Percentiles rank a stretch among this genome's conserved stretches.
phyloP scores from a whole-genome alignment of 2,329 filamentous ascomycete species.

The Lasiodiplodia gonubiensis region DNA sequence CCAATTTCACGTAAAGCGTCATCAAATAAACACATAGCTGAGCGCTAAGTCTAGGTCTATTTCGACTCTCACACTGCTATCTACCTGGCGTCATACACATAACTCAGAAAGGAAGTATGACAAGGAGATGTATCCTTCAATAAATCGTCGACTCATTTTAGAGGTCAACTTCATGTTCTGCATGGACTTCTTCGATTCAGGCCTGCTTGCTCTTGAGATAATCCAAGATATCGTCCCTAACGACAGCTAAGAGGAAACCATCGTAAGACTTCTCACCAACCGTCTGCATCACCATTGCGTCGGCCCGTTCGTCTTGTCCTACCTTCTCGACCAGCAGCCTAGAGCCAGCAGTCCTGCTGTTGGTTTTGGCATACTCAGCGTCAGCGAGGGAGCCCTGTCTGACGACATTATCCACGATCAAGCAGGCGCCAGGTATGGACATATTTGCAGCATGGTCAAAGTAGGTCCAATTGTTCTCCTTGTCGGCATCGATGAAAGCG shows the following conservation, averaged over 20 bases:
- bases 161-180: not conserved
- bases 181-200: not conserved
- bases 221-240: conserved; percentile 35
- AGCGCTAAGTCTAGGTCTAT: no score
- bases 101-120: not conserved
- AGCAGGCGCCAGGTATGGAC: conserved; percentile 47
- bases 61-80: not conserved
- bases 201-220: conserved; percentile 11
- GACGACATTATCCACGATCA: conserved; percentile 61
- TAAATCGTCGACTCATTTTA: not conserved
- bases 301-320: conserved; percentile 50
- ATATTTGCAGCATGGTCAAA: conserved; percentile 53
- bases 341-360: conserved; percentile 41
- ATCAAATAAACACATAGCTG: no score
- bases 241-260: conserved; percentile 51
- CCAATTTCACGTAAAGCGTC: no score
- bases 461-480: conserved; percentile 57
- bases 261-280: conserved; percentile 57
- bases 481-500: conserved; percentile 61
- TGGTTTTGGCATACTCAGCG: conserved; percentile 32
- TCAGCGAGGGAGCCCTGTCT: conserved; percentile 46
- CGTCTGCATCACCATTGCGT: conserved; percentile 52
- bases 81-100: not conserved
- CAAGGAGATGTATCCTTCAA: not conserved
- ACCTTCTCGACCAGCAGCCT: conserved; percentile 50